Base-by-base conservation (phyloP, 2,329 filamentous ascomycete genomes). In the Scedosporium dehoogii region DNA sequence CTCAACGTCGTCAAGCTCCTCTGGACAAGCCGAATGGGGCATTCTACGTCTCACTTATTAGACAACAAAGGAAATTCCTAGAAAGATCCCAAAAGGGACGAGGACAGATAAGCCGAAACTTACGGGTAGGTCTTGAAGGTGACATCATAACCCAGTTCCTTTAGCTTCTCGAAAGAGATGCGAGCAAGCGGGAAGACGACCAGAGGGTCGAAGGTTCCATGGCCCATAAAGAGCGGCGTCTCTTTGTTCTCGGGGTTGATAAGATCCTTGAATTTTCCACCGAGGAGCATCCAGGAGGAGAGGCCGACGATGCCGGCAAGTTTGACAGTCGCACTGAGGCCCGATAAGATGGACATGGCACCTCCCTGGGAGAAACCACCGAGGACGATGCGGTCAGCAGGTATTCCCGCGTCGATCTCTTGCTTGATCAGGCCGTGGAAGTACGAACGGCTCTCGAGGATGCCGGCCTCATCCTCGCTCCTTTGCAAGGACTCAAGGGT, bases 321-420 rank as follows among this genome's bases (percentile, higher is more conserved):
- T 75, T 91, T 91, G 68, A 84, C 80, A 56, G 82, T 80, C 64
- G 78, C 76, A 4, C 92, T 96, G 51, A 96, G 76, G 4, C 91
- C 92, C 0, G 89, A 81, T 70, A 97, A 85, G 46, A 97, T 75
- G 21, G 91, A 85, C 81, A 97, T 91, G 63, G 92, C 92, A 60
- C 91, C 93, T 64, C 93, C 93, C 75, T 97, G 85, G 25, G 86
- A 90, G 79, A 93, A 94, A 48, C 90, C 90, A 41, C 90, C 93
- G 6, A 97, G 76, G 18, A 97, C 85, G 70, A 99, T 92, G 61
- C 92, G 88, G 63, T 90, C 85, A 0, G 91, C 80, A 0, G 90
- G 85, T 67, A 97, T 94, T 64, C 92, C 92, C 62, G 86, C 83
- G 62, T 88, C 84, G 62, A 96, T 85, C 76, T 97, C 91, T 65